A percentile compares a stretch with the other conserved stretches of the same genome.
phyloP scores from a whole-genome alignment of 1,139 yeast genomes.

The Taphrina wiesneri region DNA sequence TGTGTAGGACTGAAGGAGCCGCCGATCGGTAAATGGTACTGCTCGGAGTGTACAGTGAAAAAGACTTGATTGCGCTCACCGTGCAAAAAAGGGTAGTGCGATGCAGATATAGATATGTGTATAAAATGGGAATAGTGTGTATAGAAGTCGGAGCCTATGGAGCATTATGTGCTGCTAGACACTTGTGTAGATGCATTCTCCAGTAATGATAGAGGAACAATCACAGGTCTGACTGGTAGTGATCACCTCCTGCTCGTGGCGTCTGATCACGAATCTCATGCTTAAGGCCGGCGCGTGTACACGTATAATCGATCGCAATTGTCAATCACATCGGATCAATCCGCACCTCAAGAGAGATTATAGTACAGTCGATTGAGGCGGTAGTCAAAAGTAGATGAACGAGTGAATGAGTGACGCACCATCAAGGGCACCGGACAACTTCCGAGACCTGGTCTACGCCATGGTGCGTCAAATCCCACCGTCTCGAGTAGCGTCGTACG shows the following conservation, averaged over 20 bases:
- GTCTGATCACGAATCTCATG: background rate
- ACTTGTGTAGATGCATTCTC: background rate
- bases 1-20: conserved; percentile 71
- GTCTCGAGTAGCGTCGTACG: conserved; percentile 14
- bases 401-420: conserved; percentile 1
- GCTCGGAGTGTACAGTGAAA: conserved; percentile 42
- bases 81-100: too few relatives aligned
- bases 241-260: background rate
- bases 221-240: too few relatives aligned
- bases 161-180: background rate
- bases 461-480: conserved; percentile 10
- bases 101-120: background rate
- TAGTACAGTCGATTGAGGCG: too few relatives aligned
- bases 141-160: too few relatives aligned
- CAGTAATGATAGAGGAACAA: too few relatives aligned
- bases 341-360: too few relatives aligned
- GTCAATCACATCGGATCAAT: too few relatives aligned
- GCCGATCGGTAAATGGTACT: conserved; percentile 50
- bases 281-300: background rate
- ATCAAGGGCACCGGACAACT: conserved; percentile 19
- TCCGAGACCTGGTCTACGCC: conserved; percentile 23
- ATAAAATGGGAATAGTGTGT: too few relatives aligned
- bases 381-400: background rate
- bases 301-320: too few relatives aligned
- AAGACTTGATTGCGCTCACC: background rate